These are phyloP conservation scores for Candida tropicalis DNA, from an alignment of 1,139 yeast genomes.

Conservation along the genomic window DNA sequence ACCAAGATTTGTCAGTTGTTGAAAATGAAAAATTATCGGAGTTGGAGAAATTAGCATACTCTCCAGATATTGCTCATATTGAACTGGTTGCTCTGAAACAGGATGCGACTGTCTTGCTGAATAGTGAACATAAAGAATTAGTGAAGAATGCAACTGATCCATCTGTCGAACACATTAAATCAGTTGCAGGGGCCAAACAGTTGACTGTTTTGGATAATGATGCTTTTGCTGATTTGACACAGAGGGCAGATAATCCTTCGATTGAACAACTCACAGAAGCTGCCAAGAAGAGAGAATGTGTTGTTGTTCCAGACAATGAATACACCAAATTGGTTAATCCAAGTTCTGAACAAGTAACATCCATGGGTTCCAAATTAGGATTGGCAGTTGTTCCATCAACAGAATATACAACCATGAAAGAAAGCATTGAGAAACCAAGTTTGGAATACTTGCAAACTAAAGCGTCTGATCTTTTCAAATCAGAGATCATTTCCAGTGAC, in stretches of 20 bases:
- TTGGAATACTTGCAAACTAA: slow-evolving; percentile 33
- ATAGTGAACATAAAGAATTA: slow-evolving; percentile 15
- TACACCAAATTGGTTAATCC: slow-evolving; percentile 14
- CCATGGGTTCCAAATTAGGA: slow-evolving; percentile 16
- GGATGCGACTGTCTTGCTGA: slow-evolving; percentile 12
- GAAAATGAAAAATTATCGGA: slow-evolving; percentile 14
- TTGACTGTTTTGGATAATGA: slow-evolving; percentile 11
- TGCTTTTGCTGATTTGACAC: slow-evolving; percentile 12
- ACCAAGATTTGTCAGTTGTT: slow-evolving; percentile 10
- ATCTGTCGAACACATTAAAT: slow-evolving; percentile 17
- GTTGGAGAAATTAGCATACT: slow-evolving; percentile 17
- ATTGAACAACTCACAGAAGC: slow-evolving; percentile 25
- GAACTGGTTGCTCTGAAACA: slow-evolving; percentile 17
- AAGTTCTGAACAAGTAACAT: slow-evolving; percentile 6
- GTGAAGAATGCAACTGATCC: slow-evolving; percentile 21
- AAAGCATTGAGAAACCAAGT: slow-evolving; percentile 24
- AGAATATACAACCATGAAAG: slow-evolving; percentile 22
- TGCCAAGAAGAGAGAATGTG: slow-evolving; percentile 24
- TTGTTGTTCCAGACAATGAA: slow-evolving; percentile 24
- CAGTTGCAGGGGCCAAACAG: slow-evolving; percentile 19
- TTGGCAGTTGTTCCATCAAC: slow-evolving; percentile 20
- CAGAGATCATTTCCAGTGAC: slow-evolving; percentile 25
- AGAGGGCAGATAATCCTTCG: slow-evolving; percentile 26
- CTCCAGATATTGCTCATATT: slow-evolving; percentile 24
- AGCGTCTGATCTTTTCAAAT: slow-evolving; percentile 23